A percentile compares a stretch with the other conserved stretches of the same genome.
Conservation (phyloP, 345 rosid species). For the Turritis glabra region DNA sequence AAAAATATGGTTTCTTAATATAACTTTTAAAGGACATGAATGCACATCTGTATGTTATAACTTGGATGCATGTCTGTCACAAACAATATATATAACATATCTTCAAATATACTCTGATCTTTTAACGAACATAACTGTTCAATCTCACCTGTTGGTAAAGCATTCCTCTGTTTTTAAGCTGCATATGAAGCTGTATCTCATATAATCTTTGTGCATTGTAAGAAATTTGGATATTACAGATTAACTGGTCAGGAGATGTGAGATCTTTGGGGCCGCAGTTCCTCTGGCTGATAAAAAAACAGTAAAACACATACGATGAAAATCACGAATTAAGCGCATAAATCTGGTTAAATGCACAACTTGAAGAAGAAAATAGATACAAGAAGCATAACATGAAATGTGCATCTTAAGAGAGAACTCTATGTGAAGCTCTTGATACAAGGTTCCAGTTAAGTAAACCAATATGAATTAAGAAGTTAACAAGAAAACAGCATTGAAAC, state of each 20-base stretch:
- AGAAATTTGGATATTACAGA: not conserved
- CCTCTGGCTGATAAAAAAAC: too few relatives aligned
- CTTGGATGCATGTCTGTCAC: slow-evolving; percentile 36
- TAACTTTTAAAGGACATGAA: not conserved
- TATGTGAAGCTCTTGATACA: too few relatives aligned
- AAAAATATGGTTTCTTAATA: not conserved
- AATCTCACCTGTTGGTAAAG: not conserved
- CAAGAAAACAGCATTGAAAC: too few relatives aligned
- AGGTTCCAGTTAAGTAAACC: not conserved
- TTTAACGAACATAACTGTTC: not conserved
- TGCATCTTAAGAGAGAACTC: too few relatives aligned
- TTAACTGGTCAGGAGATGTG: too few relatives aligned
- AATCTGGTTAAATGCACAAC: too few relatives aligned
- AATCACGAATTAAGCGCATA: too few relatives aligned
- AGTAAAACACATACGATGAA: too few relatives aligned
- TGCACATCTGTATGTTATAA: slow-evolving; percentile 17
- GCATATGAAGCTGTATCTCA: not conserved
- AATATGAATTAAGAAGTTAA: not conserved
- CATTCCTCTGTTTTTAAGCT: slow-evolving; percentile 3
- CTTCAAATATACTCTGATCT: not conserved
- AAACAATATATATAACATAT: slow-evolving; percentile 4
- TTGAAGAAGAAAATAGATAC: too few relatives aligned
- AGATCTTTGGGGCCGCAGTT: too few relatives aligned
- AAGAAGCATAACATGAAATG: too few relatives aligned
- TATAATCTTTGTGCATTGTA: not conserved